Conservation (phyloP, 2,329 filamentous ascomycete genomes). For the Trichophyton equinum region DNA sequence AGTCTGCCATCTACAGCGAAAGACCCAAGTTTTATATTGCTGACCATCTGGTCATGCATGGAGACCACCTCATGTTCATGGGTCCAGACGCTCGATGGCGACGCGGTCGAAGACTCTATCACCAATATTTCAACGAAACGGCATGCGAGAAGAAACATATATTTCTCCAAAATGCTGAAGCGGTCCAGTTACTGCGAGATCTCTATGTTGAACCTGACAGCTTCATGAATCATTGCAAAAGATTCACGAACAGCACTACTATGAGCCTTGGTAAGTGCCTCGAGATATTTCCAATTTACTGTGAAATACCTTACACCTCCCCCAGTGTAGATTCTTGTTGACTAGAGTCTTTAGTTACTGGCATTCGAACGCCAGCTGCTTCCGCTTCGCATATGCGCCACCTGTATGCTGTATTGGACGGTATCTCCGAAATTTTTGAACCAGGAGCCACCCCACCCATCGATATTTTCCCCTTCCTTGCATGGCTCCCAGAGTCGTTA, state of each 20-base stretch:
- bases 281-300: neutral
- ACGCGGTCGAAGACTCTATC: neutral
- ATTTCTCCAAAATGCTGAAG: constrained; percentile 6
- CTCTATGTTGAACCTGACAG: constrained; percentile 10
- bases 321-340: too few relatives aligned
- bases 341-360: neutral
- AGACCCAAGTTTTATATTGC: constrained; percentile 35
- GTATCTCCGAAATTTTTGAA: constrained; percentile 12
- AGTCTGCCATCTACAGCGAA: constrained; percentile 39
- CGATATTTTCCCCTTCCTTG: constrained; percentile 13
- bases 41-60: neutral
- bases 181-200: constrained; percentile 13
- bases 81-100: constrained; percentile 11
- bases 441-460: constrained; percentile 11
- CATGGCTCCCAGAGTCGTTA: constrained; percentile 12
- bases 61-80: constrained; percentile 4
- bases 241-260: neutral
- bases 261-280: neutral
- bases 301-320: too few relatives aligned
- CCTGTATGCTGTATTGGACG: constrained; percentile 3
- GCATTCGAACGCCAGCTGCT: neutral
- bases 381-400: neutral
- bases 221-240: neutral
- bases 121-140: neutral
- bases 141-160: constrained; percentile 6